Base-by-base conservation (phyloP, 345 rosid species). In the Ceriops tagal region DNA sequence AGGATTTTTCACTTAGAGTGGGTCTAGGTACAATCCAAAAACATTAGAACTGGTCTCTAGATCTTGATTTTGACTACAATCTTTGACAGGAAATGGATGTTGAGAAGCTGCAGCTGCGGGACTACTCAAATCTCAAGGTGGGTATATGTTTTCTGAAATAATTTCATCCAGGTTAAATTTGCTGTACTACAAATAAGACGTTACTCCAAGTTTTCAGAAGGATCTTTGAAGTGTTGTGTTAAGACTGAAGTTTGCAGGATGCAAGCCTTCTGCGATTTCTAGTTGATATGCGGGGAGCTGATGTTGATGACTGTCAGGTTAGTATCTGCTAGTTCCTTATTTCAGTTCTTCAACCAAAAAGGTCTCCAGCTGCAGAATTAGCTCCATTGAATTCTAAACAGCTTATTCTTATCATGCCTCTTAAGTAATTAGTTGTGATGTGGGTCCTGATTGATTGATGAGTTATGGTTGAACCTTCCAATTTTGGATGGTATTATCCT, bases 201-300 rank as follows among this genome's bases (percentile, higher is more conserved):
- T 35, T 34, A n/a, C 37, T 58, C 6, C 0, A 21, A 39, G 58
- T 32, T 31, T 51, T 43, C 24, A 22, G 26, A 28, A 37, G 67
- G 19, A 21, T 30, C 35, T 55, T 52, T 32, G 7, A 65, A 65
- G 21, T 73, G 62, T 65, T 62, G 65, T 26, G 58, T 62, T 66
- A 21, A 76, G 47, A 74, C 59, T 71, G 53, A 71, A 56, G 71
- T 65, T 70, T 78, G 78, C 84, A 93, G 98, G 98, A 93, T 77
- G 91, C 97, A 32, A 93, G 98, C 79, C 96, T 93, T 61, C 73
- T 93, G 71, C 86, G 96, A 55, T 93, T 93, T 81, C 84, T 91
- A 59, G 97, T 93, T 22, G 98, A 93, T 73, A 91, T 93, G 97
- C 85, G 97, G 4, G 97, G 92, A 78, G 93, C 70, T 71, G 98